Conservation (phyloP, 345 rosid species). For the Arabis alpina region DNA sequence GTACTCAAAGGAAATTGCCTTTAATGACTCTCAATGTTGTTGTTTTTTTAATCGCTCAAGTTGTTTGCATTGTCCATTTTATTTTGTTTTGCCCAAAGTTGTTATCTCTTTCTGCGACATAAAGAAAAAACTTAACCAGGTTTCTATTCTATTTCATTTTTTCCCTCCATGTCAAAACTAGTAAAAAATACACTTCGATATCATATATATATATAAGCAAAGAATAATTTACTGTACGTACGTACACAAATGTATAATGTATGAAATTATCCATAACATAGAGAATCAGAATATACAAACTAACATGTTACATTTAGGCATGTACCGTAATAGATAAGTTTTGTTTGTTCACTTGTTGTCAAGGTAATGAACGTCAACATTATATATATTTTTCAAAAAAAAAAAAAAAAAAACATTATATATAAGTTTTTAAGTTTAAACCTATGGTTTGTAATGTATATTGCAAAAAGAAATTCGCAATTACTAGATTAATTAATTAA, state of each 20-base stretch:
- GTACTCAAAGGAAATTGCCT: conserved; percentile 14
- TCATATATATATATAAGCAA: too few relatives aligned
- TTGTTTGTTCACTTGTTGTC: not conserved
- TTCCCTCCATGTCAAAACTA: too few relatives aligned
- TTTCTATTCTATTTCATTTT: too few relatives aligned
- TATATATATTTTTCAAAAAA: not conserved
- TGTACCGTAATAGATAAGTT: not conserved
- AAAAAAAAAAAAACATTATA: conserved; percentile 1
- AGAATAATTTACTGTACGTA: too few relatives aligned
- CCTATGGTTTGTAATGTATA: too few relatives aligned
- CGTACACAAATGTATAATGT: too few relatives aligned
- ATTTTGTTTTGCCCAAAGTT: not conserved
- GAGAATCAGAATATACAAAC: not conserved
- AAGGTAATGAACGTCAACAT: not conserved
- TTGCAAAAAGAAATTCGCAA: conserved; percentile 1
- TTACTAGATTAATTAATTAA: not conserved
- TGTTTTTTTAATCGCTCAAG: not conserved
- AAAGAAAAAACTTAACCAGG: too few relatives aligned
- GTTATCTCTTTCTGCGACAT: too few relatives aligned
- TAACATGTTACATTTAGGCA: not conserved
- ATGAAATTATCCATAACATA: not conserved
- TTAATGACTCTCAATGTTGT: not conserved
- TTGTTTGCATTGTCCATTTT: conserved; percentile 10
- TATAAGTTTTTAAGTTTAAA: not conserved
- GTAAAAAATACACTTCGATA: too few relatives aligned